Evolutionary conservation across 169 alveolate species (phyloP).

Genomic region (Amoebophrya sp.): DNA sequence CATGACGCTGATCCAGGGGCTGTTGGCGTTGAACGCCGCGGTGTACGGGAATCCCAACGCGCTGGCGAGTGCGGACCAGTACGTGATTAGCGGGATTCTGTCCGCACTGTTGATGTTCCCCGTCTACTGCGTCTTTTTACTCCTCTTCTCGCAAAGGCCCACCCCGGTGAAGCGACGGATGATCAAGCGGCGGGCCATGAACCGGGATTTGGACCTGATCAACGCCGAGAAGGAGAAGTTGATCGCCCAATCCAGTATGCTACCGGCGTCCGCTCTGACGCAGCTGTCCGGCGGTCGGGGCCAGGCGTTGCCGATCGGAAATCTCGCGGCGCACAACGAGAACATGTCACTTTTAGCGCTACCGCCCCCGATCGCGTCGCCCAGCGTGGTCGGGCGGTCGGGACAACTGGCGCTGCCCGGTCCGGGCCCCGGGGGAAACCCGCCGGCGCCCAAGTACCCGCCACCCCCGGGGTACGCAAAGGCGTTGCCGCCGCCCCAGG

Average conservation of each 20-base stretch:
- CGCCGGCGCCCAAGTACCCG: slow-evolving; percentile 19
- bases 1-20: not conserved
- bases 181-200: slow-evolving; percentile 31
- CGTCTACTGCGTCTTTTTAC: not conserved
- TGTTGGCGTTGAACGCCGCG: slow-evolving; percentile 12
- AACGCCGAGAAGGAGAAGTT: not conserved
- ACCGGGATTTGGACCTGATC: not conserved
- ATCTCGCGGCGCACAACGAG: not conserved
- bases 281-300: not conserved
- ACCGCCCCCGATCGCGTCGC: slow-evolving; percentile 6
- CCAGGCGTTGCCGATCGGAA: not conserved
- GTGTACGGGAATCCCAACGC: slow-evolving; percentile 11
- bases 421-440: not conserved
- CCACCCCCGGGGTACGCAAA: slow-evolving; percentile 28
- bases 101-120: slow-evolving; percentile 25
- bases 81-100: slow-evolving; percentile 12
- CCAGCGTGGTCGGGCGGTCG: too few relatives aligned
- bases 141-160: slow-evolving; percentile 30
- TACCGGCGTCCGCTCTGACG: not conserved
- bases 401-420: slow-evolving; percentile 24
- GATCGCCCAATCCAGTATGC: not conserved
- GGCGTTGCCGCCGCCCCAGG: slow-evolving; percentile 35
- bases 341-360: not conserved
- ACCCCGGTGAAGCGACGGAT: not conserved
- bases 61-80: not conserved